Conservation (phyloP, 805 yeast species). For the Barnettozyma salicaria region DNA sequence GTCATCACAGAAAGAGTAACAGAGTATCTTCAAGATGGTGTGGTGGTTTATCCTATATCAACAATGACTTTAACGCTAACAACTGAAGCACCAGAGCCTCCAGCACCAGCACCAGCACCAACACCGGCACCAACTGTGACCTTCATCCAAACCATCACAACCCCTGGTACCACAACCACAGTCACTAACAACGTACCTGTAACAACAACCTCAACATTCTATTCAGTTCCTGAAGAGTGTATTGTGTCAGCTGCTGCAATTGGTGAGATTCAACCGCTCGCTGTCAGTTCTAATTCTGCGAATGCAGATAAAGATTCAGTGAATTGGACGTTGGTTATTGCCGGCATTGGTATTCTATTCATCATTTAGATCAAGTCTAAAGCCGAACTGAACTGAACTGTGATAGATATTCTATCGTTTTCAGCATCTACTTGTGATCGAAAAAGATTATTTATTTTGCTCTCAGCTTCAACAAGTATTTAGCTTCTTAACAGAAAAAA, state of each 20-base stretch:
- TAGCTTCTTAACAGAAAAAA: no score
- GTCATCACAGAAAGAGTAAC: conserved; percentile 13
- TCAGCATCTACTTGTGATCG: no score
- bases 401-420: no score
- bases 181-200: conserved; percentile 1
- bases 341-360: conserved; percentile 4
- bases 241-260: conserved; percentile 2
- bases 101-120: conserved; percentile 3
- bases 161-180: conserved; percentile 3
- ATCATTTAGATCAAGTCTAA: not conserved
- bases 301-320: conserved; percentile 3
- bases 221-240: conserved; percentile 2
- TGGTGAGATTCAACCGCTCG: not conserved
- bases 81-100: no score
- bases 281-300: conserved; percentile 4
- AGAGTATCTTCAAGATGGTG: conserved; percentile 12
- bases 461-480: no score
- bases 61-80: conserved; percentile 16
- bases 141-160: not conserved
- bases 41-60: conserved; percentile 14
- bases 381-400: no score
- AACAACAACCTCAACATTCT: not conserved
- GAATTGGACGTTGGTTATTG: conserved; percentile 7
- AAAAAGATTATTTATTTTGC: no score
- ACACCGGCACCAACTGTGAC: conserved; percentile 1